Conservation (phyloP, 352 stramenopile species). For the Globisporangium apiculatum region DNA sequence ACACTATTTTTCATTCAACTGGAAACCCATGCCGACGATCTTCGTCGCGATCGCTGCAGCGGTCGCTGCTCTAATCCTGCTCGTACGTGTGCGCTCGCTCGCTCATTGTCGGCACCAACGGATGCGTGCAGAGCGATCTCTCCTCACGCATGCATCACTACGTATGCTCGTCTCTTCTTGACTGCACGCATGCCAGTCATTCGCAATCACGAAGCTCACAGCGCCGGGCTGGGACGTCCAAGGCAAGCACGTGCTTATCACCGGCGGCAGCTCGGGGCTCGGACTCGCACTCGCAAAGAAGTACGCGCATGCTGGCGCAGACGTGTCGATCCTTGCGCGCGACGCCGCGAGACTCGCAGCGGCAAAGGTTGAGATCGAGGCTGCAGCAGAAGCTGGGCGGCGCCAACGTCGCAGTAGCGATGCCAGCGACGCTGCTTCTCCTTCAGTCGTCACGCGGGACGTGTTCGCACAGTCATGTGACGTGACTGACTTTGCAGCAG, state of each 20-base stretch:
- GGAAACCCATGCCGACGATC: no score
- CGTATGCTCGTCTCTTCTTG: no score
- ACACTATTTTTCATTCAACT: no score
- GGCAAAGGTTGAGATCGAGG: constrained; percentile 58
- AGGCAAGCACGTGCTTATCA: constrained; percentile 67
- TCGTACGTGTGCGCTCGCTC: no score
- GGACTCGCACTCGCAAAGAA: constrained; percentile 62
- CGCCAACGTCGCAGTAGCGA: not conserved
- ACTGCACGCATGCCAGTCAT: no score
- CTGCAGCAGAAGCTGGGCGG: constrained; percentile 16
- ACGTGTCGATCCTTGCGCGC: constrained; percentile 68
- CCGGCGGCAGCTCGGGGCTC: constrained; percentile 55
- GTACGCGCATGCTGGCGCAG: constrained; percentile 53
- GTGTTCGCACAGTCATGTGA: constrained; percentile 75
- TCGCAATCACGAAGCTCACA: constrained; percentile 1
- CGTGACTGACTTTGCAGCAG: constrained; percentile 49
- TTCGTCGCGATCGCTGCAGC: no score
- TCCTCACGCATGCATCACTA: no score
- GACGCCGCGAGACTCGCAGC: constrained; percentile 45
- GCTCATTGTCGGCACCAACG: no score
- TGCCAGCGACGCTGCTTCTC: not conserved
- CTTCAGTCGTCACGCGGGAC: constrained; percentile 1
- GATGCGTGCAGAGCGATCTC: no score
- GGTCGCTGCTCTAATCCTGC: no score
- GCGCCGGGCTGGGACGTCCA: constrained; percentile 64